Conservation (phyloP, 306 rosid genomes). For the Lathyrus tuberosus region DNA sequence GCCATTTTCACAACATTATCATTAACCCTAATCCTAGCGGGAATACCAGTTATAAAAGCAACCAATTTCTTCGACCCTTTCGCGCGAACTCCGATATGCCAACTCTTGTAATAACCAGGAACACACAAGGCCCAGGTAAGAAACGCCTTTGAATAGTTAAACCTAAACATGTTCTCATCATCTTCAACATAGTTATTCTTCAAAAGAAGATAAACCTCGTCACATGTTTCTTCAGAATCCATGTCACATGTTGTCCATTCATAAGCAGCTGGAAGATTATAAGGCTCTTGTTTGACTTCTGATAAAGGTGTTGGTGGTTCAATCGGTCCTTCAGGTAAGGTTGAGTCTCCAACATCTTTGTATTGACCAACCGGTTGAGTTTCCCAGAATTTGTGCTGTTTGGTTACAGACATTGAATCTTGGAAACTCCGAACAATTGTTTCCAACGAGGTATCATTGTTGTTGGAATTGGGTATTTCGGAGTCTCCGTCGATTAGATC, state of each 20-base stretch:
- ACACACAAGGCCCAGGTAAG: conserved; percentile 75
- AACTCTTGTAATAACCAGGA: conserved; percentile 63
- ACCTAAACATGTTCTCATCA: conserved; percentile 58
- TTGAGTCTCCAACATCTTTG: conserved; percentile 61
- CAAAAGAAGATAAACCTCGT: conserved; percentile 41
- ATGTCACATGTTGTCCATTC: conserved; percentile 48
- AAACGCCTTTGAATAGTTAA: conserved; percentile 80
- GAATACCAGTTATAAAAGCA: conserved; percentile 74
- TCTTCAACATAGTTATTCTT: conserved; percentile 77
- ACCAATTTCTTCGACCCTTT: conserved; percentile 51
- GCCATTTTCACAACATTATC: conserved; percentile 70
- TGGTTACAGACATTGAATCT: conserved; percentile 61
- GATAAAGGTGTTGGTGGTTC: conserved; percentile 66
- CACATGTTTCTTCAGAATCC: conserved; percentile 36
- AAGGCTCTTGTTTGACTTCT: conserved; percentile 81
- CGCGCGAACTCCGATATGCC: conserved; percentile 88
- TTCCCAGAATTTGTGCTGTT: conserved; percentile 60
- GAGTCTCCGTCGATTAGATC: conserved; percentile 37
- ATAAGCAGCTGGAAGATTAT: conserved; percentile 64
- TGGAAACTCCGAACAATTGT: conserved; percentile 57
- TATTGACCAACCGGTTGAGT: conserved; percentile 77
- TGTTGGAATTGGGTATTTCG: neutral
- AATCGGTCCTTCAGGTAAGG: conserved; percentile 67
- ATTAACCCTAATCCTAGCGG: conserved; percentile 73
- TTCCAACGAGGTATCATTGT: conserved; percentile 50